phyloP scores from a whole-genome alignment of 108 stramenopile genomes.

The Cyclotella cryptica region DNA sequence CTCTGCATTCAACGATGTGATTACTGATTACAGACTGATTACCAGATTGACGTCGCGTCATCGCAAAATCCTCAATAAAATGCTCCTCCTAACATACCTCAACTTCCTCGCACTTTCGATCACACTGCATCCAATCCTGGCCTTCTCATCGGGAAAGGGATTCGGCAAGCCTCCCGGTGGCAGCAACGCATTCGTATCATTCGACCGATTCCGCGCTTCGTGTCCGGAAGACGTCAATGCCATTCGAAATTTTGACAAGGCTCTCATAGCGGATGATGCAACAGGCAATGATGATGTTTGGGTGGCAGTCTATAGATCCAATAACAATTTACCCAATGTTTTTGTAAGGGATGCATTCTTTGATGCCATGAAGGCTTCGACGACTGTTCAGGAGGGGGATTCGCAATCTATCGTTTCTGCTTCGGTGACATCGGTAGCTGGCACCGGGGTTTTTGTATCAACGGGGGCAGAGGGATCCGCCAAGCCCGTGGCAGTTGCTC shows the following conservation, averaged over 20 bases:
- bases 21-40: no score
- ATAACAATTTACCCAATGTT: slow-evolving; percentile 81
- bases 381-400: slow-evolving; percentile 45
- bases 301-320: slow-evolving; percentile 84
- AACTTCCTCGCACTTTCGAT: not conserved
- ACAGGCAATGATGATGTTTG: slow-evolving; percentile 50
- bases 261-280: slow-evolving; percentile 39
- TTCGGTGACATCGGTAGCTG: slow-evolving; percentile 1
- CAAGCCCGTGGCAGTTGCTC: slow-evolving; percentile 80
- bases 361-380: slow-evolving; percentile 75
- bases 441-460: slow-evolving; percentile 13
- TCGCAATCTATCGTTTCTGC: slow-evolving; percentile 33
- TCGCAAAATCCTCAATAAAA: no score
- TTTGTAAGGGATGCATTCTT: slow-evolving; percentile 83
- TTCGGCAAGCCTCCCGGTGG: slow-evolving; percentile 18
- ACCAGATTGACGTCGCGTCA: no score
- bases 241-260: slow-evolving; percentile 61
- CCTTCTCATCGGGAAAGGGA: slow-evolving; percentile 33
- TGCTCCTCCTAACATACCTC: no score
- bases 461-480: slow-evolving; percentile 24
- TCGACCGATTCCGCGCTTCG: slow-evolving; percentile 66
- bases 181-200: slow-evolving; percentile 23
- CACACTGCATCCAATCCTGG: not conserved
- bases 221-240: slow-evolving; percentile 64
- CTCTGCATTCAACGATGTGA: no score